Evolutionary conservation across 371 early-diverging fungal genomes (phyloP).

Genomic region (Massospora cicadina): DNA sequence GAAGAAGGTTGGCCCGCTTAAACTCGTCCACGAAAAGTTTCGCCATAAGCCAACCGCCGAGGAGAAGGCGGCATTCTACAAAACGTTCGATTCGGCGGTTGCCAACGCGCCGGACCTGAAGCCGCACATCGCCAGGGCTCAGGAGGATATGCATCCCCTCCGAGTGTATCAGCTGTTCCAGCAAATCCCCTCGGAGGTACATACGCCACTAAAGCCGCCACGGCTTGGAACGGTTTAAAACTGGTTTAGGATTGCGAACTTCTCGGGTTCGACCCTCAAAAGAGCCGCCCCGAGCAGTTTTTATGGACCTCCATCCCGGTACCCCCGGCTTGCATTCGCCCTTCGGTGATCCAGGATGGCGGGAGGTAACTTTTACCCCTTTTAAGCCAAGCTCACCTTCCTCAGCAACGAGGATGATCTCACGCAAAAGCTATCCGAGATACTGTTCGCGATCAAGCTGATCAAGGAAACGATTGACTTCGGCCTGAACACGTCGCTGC

Average conservation of each 20-base stretch:
- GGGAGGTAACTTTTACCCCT: conserved; percentile 23
- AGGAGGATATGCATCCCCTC: conserved; percentile 91
- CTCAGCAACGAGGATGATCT: conserved; percentile 97
- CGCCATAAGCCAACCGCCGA: conserved; percentile 43
- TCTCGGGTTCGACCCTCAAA: conserved; percentile 71
- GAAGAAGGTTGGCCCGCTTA: conserved; percentile 91
- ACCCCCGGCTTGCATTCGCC: conserved; percentile 95
- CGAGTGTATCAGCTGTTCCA: conserved; percentile 74
- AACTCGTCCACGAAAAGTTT: conserved; percentile 91
- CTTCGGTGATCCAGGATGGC: conserved; percentile 89
- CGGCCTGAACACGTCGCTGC: conserved; percentile 53
- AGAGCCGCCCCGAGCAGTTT: conserved; percentile 80
- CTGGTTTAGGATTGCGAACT: conserved; percentile 68
- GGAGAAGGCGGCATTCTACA: conserved; percentile 51
- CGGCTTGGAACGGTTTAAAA: not conserved
- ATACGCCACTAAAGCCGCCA: conserved; percentile 5
- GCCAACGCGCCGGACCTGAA: conserved; percentile 55
- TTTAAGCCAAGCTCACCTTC: conserved; percentile 2
- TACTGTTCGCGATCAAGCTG: conserved; percentile 81
- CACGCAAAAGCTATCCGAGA: conserved; percentile 95
- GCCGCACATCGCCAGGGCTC: conserved; percentile 59
- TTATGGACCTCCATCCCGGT: conserved; percentile 90
- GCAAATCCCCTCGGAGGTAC: conserved; percentile 61
- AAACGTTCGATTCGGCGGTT: conserved; percentile 50
- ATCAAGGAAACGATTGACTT: conserved; percentile 69